A percentile compares a stretch with the other conserved stretches of the same genome.
phyloP scores from a whole-genome alignment of 257 asterid species.

The Linderniella brevidens region DNA sequence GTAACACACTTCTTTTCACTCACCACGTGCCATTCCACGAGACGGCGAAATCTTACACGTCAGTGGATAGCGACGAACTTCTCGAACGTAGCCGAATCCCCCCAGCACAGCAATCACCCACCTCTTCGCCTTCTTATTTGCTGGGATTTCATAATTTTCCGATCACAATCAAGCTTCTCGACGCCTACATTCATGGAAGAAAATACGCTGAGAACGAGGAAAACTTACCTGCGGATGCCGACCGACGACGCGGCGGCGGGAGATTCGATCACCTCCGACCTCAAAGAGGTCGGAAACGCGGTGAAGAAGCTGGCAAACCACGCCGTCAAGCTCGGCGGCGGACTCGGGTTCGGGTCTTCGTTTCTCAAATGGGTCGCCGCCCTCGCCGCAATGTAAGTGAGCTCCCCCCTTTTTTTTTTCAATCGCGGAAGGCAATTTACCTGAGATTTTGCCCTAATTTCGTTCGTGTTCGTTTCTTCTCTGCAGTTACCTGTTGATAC shows the following conservation, averaged over 20 bases:
- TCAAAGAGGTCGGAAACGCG: constrained; percentile 44
- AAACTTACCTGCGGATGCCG: constrained; percentile 40
- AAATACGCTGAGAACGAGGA: constrained; percentile 15
- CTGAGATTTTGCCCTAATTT: neutral
- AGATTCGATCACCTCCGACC: constrained; percentile 44
- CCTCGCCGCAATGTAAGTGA: constrained; percentile 57
- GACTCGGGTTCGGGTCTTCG: constrained; percentile 56
- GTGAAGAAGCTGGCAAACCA: constrained; percentile 48
- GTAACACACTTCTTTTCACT: too few species aligned
- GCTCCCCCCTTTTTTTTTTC: neutral
- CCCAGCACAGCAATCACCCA: too few species aligned
- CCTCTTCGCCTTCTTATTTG: too few species aligned
- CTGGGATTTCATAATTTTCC: too few species aligned
- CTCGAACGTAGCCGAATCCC: too few species aligned
- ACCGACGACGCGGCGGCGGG: constrained; percentile 22
- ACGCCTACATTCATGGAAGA: too few species aligned
- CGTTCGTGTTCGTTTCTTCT: constrained; percentile 1
- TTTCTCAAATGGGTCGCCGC: constrained; percentile 67
- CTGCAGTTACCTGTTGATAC: constrained; percentile 62
- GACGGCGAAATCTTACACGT: too few species aligned
- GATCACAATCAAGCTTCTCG: too few species aligned
- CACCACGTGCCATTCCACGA: too few species aligned
- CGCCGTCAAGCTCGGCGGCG: constrained; percentile 51
- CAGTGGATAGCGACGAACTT: too few species aligned
- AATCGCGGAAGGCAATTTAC: too few species aligned